phyloP scores from a whole-genome alignment of 176 grass and related monocot species.

The Panicum miliaceum region DNA sequence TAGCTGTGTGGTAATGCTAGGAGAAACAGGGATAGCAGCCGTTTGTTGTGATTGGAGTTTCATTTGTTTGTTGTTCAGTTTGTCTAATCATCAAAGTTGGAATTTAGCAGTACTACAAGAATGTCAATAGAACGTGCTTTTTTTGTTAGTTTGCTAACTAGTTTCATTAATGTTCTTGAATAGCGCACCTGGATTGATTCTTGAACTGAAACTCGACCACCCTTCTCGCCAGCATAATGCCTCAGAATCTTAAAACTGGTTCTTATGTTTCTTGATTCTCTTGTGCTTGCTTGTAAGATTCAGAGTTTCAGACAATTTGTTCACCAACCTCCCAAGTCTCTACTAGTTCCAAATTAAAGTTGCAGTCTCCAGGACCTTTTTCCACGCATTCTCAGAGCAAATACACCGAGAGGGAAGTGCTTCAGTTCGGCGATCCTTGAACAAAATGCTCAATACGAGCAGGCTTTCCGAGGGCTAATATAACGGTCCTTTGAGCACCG shows the following conservation, averaged over 20 bases:
- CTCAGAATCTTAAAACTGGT: background rate
- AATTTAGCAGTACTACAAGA: background rate
- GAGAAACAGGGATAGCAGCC: background rate
- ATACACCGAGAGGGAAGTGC: too few relatives aligned
- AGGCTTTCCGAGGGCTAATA: too few relatives aligned
- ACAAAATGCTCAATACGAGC: too few relatives aligned
- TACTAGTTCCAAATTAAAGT: too few relatives aligned
- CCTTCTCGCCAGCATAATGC: background rate
- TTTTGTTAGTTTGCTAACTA: background rate
- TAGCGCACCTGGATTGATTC: background rate
- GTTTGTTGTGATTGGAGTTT: background rate
- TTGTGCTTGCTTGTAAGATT: background rate
- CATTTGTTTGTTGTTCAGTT: background rate
- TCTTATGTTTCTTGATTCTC: too few relatives aligned
- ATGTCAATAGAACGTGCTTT: background rate
- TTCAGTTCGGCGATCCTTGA: too few relatives aligned
- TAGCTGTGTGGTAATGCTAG: background rate
- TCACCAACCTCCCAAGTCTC: too few relatives aligned
- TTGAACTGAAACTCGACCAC: background rate
- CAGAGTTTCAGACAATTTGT: background rate
- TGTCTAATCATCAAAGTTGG: slow-evolving; percentile 11
- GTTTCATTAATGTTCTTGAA: background rate
- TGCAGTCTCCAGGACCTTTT: too few relatives aligned
- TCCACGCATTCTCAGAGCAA: too few relatives aligned
- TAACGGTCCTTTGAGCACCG: too few relatives aligned